These are phyloP conservation scores for Malbranchea cinnamomea DNA, from an alignment of 2,329 filamentous ascomycete species.

Conservation along the genomic window DNA sequence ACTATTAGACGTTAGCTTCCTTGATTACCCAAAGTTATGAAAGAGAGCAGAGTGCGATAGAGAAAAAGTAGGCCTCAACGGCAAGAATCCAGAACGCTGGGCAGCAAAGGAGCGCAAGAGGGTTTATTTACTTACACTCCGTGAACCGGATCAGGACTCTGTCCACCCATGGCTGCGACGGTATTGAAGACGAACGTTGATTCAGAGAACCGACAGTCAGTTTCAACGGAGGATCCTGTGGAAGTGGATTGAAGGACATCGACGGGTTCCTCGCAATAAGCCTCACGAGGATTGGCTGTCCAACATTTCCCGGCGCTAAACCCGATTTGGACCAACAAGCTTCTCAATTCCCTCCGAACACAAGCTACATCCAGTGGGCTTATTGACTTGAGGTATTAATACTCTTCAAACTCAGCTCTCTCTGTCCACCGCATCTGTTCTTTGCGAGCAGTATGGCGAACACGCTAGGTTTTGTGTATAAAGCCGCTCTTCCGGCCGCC, in stretches of 20 bases:
- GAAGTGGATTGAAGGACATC: slow-evolving; percentile 12
- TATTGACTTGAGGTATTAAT: too few species aligned
- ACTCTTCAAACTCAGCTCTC: slow-evolving; percentile 5
- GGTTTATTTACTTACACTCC: slow-evolving; percentile 25
- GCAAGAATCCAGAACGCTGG: too few species aligned
- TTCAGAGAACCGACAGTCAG: background rate
- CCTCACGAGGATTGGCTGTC: slow-evolving; percentile 18
- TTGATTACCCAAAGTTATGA: too few species aligned
- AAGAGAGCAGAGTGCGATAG: too few species aligned
- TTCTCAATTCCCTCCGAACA: slow-evolving; percentile 12
- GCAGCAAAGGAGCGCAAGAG: too few species aligned
- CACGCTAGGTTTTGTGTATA: slow-evolving; percentile 22
- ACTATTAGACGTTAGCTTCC: too few species aligned
- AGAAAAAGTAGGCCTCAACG: too few species aligned
- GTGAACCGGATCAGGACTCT: slow-evolving; percentile 26
- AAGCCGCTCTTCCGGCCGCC: slow-evolving; percentile 54
- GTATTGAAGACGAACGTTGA: slow-evolving; percentile 1
- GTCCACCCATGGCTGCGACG: slow-evolving; percentile 21
- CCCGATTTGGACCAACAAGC: slow-evolving; percentile 22
- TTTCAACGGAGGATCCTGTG: slow-evolving; percentile 7
- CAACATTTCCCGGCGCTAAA: slow-evolving; percentile 17
- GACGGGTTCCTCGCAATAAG: slow-evolving; percentile 5
- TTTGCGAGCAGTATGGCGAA: slow-evolving; percentile 32
- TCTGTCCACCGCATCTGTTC: slow-evolving; percentile 8
- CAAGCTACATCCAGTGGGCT: too few species aligned